phyloP scores from a whole-genome alignment of 73 alveolate genomes.

The Uronychia setigera region DNA sequence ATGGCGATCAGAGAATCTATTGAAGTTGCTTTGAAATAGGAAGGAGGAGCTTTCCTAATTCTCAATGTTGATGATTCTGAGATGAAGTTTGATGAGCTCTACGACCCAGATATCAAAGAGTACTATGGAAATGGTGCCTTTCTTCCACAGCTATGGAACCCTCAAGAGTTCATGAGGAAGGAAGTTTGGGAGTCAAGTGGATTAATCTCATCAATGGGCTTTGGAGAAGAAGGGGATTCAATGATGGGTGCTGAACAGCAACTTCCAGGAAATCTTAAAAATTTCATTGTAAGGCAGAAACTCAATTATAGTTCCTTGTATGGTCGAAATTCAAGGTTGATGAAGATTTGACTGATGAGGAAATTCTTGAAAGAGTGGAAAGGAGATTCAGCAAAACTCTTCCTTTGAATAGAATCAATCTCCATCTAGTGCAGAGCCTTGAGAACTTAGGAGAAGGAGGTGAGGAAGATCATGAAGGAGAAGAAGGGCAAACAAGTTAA shows the following conservation, averaged over 20 bases:
- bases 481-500: too few species aligned
- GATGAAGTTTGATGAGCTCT: conserved; percentile 12
- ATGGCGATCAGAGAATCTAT: not conserved
- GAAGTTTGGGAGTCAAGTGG: conserved; percentile 42
- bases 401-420: conserved; percentile 44
- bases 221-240: conserved; percentile 17
- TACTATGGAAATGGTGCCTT: conserved; percentile 30
- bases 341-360: conserved; percentile 34
- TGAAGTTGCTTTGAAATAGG: not conserved
- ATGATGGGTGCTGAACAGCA: conserved; percentile 6
- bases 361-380: conserved; percentile 34
- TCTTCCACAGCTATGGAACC: conserved; percentile 45
- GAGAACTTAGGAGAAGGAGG: not conserved
- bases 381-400: conserved; percentile 35
- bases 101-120: conserved; percentile 51
- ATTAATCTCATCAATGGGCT: conserved; percentile 10
- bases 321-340: conserved; percentile 31
- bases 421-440: not conserved
- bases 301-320: conserved; percentile 5
- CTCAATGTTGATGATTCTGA: conserved; percentile 38
- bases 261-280: conserved; percentile 4
- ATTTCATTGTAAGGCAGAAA: not conserved
- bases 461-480: conserved; percentile 1
- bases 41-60: not conserved
- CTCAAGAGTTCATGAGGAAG: conserved; percentile 15